Evolutionary conservation across 108 stramenopile species (phyloP).

Genomic region (Cyclotella choctawhatcheeana): DNA sequence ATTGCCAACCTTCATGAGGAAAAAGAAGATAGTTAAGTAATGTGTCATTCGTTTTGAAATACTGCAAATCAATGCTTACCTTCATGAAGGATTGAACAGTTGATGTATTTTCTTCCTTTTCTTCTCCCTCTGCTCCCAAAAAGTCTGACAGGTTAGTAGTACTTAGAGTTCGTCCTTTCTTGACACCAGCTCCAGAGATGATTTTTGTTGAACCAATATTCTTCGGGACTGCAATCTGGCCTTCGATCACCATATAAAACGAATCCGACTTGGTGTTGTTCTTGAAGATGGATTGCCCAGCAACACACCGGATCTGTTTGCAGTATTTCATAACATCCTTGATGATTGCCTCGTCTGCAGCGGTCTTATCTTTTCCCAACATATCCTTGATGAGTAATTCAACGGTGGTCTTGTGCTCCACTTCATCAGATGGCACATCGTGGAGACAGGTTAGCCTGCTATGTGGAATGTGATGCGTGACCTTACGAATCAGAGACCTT

Average conservation of each 20-base stretch:
- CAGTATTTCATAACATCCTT: conserved; percentile 46
- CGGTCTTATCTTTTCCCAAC: conserved; percentile 21
- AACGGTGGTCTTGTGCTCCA: conserved; percentile 27
- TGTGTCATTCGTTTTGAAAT: too few species aligned
- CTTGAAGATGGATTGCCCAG: conserved; percentile 56
- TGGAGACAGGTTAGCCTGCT: conserved; percentile 4
- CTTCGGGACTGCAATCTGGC: conserved; percentile 62
- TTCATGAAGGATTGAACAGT: conserved; percentile 39
- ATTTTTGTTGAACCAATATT: background rate
- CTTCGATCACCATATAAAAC: conserved; percentile 72
- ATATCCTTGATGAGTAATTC: conserved; percentile 26
- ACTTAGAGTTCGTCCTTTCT: conserved; percentile 13
- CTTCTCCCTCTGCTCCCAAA: conserved; percentile 27
- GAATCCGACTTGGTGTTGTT: conserved; percentile 61
- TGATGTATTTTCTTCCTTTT: conserved; percentile 5
- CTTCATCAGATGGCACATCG: background rate
- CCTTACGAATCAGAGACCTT: conserved; percentile 35
- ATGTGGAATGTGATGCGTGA: conserved; percentile 13
- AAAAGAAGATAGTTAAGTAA: too few species aligned
- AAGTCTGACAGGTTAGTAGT: conserved; percentile 20
- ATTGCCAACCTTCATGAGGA: conserved; percentile 54
- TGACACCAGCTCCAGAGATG: conserved; percentile 41
- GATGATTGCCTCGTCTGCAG: conserved; percentile 22
- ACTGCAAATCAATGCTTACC: too few species aligned
- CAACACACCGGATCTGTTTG: conserved; percentile 37